phyloP scores from a whole-genome alignment of 768 basidiomycete species.

The Collybia sordida region DNA sequence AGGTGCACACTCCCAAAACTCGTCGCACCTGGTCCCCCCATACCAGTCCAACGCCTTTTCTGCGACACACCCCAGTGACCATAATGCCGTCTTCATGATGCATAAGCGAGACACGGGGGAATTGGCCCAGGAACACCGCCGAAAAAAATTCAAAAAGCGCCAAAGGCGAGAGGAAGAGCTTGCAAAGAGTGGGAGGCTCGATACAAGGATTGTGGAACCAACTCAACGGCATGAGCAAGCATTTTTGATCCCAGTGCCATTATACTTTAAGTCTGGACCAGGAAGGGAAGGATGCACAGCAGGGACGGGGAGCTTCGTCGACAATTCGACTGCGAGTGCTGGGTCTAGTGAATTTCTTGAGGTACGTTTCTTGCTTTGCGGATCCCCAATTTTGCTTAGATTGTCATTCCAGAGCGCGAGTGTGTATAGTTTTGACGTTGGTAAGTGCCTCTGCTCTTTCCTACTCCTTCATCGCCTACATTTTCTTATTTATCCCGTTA shows the following conservation, averaged over 20 bases:
- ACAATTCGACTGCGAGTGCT: no score
- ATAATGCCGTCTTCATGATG: conserved; percentile 38
- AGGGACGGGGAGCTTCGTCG: no score
- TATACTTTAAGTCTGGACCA: conserved; percentile 25
- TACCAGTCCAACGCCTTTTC: conserved; percentile 31
- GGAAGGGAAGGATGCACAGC: no score
- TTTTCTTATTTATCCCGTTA: no score
- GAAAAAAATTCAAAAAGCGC: conserved; percentile 23
- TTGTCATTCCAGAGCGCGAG: no score
- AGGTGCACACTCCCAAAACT: conserved; percentile 11
- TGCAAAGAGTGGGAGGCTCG: conserved; percentile 15
- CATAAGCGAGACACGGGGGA: conserved; percentile 19
- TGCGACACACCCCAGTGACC: conserved; percentile 51
- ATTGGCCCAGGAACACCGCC: conserved; percentile 17
- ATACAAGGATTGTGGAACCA: conserved; percentile 4
- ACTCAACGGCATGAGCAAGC: conserved; percentile 23
- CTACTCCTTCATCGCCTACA: no score
- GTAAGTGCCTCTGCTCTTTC: no score
- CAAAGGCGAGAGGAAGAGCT: conserved; percentile 22
- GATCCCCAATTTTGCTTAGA: no score
- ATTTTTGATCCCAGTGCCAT: conserved; percentile 32
- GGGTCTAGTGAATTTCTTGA: no score
- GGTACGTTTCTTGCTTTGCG: no score
- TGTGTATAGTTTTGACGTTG: no score
- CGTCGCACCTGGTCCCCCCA: conserved; percentile 27